Evolutionary conservation across 768 basidiomycete species (phyloP).

Genomic region (Dioszegia crocea): DNA sequence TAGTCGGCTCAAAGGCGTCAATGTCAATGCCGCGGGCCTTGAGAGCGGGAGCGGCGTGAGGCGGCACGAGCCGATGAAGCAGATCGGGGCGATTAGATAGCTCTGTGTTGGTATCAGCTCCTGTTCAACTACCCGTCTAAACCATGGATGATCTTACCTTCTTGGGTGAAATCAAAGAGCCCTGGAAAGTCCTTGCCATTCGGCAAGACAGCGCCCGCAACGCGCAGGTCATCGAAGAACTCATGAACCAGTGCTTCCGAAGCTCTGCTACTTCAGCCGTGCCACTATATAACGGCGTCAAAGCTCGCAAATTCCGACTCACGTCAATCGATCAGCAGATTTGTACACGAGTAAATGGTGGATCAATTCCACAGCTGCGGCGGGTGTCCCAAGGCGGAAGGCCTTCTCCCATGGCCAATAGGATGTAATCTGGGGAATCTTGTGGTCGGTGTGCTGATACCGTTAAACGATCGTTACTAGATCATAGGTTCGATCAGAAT

Average conservation of each 20-base stretch:
- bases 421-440: slow-evolving; percentile 99
- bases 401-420: slow-evolving; percentile 99
- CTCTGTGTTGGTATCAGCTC: slow-evolving; percentile 55
- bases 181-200: slow-evolving; percentile 93
- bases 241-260: slow-evolving; percentile 56
- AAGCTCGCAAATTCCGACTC: slow-evolving; percentile 8
- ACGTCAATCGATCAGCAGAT: slow-evolving; percentile 78
- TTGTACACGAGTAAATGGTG: slow-evolving; percentile 95
- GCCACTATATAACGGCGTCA: background rate
- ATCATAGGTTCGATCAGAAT: too few species aligned
- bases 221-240: slow-evolving; percentile 94
- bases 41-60: slow-evolving; percentile 83
- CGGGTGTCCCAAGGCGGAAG: slow-evolving; percentile 93
- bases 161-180: slow-evolving; percentile 91
- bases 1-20: too few species aligned
- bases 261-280: slow-evolving; percentile 55
- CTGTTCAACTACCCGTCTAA: too few species aligned
- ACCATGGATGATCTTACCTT: slow-evolving; percentile 60
- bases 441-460: slow-evolving; percentile 93
- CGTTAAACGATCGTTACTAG: too few species aligned
- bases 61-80: slow-evolving; percentile 83
- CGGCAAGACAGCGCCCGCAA: slow-evolving; percentile 87
- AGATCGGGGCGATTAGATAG: slow-evolving; percentile 93
- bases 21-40: slow-evolving; percentile 77
- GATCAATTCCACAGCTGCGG: slow-evolving; percentile 93